phyloP scores from a whole-genome alignment of 257 asterid species.

The Dorcoceras hygrometricum region DNA sequence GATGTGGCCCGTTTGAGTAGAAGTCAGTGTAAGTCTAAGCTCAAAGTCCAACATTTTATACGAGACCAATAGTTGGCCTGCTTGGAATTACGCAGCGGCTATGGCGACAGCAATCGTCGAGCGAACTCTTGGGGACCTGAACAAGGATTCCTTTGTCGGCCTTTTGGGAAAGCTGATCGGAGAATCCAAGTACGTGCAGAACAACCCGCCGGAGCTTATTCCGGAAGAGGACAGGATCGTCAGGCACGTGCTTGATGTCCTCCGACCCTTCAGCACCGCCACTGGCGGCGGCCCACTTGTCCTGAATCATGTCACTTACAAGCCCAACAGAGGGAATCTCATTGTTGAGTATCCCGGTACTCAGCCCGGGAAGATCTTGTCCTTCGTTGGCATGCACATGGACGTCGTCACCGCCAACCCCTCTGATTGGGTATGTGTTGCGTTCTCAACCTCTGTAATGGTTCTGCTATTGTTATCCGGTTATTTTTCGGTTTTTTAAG shows the following conservation, averaged over 20 bases:
- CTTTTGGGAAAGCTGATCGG: conserved; percentile 79
- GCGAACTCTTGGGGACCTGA: conserved; percentile 56
- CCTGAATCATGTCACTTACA: conserved; percentile 72
- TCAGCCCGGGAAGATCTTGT: conserved; percentile 63
- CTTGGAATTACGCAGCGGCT: background rate
- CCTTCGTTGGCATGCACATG: conserved; percentile 99
- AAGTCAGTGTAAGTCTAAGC: background rate
- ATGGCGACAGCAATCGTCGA: conserved; percentile 53
- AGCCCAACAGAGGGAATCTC: conserved; percentile 91
- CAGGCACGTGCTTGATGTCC: conserved; percentile 65
- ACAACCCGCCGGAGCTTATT: conserved; percentile 91
- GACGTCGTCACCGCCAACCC: conserved; percentile 96
- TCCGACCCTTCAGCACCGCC: conserved; percentile 70
- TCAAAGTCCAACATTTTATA: background rate
- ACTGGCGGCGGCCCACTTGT: conserved; percentile 85
- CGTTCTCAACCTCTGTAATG: background rate
- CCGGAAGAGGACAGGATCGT: conserved; percentile 98
- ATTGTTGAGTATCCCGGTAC: conserved; percentile 97
- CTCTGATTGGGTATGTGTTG: conserved; percentile 67
- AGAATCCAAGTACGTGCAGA: conserved; percentile 82
- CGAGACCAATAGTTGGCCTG: background rate
- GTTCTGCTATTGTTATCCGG: background rate
- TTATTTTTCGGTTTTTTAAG: background rate
- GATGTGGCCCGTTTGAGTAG: too few relatives aligned
- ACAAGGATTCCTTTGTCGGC: conserved; percentile 62